Base-by-base conservation (phyloP, 768 basidiomycete genomes). In the Boletales sp. region DNA sequence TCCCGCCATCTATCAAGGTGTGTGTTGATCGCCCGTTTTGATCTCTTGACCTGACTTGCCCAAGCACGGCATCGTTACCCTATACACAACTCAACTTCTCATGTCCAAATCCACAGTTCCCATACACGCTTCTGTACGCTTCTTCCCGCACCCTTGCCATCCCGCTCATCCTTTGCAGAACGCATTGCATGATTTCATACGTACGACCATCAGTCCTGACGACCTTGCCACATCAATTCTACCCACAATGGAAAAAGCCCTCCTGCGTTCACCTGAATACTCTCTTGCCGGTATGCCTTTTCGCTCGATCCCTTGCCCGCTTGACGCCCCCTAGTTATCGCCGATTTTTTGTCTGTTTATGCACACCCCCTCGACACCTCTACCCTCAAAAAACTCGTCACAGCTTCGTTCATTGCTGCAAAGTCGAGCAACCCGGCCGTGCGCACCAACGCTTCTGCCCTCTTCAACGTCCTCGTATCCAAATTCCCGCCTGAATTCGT, bases 231-330 rank as follows among this genome's bases (percentile, higher is more conserved):
- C 71, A 5, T 67, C 70, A 0, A 70, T 94, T 39, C 68, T 94
- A 0, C 90, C 91, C 0, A 74, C 76, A 0, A 80, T 90, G 34
- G 92, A 94, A 62, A 92, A 91, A 57, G 81, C 88, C 2, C 63
- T 95, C 8, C 69, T 91, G 10, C 82, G 90, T 25, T 87, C 88
- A 2, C 92, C 94, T 0, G 94, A 95, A 65, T 73, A 80, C 37
- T 81, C 86, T 0, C 74, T 95, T 4, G 71, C 72, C 33, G 73
- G 90, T 90, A 51, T 44, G 79, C 61, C 37, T 39, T 48, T 35
- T 43, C 18, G 5, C 14, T 10, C 18, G 0, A 36, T 18, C 31
- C 11, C 21, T 28, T 11, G 1, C 28, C 6, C 21, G 18, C 9
- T 43, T 46, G 32, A 56, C 58, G 14, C 53, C 50, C 25, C 38